Evolutionary conservation across 176 grass and related monocot genomes (phyloP).

Genomic region (Microstegium vimineum): DNA sequence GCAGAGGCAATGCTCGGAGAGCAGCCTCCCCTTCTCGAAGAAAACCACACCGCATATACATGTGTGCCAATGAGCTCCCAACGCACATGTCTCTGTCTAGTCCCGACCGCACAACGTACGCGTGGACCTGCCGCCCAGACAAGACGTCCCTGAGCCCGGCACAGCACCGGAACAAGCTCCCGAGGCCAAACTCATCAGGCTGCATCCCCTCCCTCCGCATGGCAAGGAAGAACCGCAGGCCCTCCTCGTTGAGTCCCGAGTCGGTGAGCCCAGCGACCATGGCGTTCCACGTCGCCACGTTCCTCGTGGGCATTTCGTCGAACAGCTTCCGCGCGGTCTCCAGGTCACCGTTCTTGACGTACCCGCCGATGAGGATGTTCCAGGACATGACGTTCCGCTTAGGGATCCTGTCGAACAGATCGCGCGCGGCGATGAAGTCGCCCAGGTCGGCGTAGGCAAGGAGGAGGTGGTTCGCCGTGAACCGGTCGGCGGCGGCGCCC

Average conservation of each 20-base stretch:
- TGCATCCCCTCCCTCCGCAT: constrained; percentile 52
- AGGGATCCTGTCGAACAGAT: constrained; percentile 45
- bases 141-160: constrained; percentile 43
- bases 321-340: constrained; percentile 36
- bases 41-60: constrained; percentile 59
- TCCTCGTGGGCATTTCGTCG: constrained; percentile 53
- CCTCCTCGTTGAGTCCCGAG: constrained; percentile 35
- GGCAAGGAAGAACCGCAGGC: constrained; percentile 38
- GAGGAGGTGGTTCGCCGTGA: constrained; percentile 59
- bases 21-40: constrained; percentile 42
- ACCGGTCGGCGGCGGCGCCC: constrained; percentile 50
- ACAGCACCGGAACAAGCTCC: constrained; percentile 54
- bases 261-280: constrained; percentile 53
- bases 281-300: constrained; percentile 59
- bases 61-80: constrained; percentile 53
- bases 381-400: constrained; percentile 66
- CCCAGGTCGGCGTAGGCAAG: constrained; percentile 41
- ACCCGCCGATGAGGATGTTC: constrained; percentile 54
- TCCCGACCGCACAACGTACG: constrained; percentile 31
- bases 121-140: constrained; percentile 49
- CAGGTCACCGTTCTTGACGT: constrained; percentile 43
- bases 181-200: constrained; percentile 56
- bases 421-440: constrained; percentile 13
- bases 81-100: constrained; percentile 54
- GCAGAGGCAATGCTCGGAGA: constrained; percentile 30